Evolutionary conservation across 495 filamentous ascomycete species (phyloP).

Genomic region (Neurospora africana): DNA sequence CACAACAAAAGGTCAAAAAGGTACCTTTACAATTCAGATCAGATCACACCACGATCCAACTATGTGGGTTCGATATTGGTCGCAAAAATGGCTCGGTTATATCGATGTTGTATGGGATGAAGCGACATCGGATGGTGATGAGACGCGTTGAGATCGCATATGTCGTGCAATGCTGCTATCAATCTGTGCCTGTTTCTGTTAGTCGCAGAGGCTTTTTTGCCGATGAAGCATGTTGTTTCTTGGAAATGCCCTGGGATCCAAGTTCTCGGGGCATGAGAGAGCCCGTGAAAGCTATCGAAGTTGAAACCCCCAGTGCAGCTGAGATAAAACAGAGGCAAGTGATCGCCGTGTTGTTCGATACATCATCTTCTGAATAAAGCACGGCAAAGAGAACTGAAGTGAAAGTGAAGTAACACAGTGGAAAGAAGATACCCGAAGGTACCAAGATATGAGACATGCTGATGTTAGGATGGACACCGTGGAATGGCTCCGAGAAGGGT

Average conservation of each 20-base stretch:
- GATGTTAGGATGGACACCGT: neutral
- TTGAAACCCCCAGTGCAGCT: neutral
- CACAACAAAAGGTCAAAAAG: neutral
- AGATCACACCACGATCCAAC: neutral
- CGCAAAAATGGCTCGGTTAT: neutral
- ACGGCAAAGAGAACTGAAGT: neutral
- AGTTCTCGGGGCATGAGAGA: neutral
- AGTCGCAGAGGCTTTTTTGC: neutral
- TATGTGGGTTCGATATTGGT: neutral
- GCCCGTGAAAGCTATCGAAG: neutral
- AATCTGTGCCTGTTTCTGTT: neutral
- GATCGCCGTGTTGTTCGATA: neutral
- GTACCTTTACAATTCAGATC: neutral
- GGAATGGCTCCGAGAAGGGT: neutral
- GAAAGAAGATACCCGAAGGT: neutral
- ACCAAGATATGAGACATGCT: neutral
- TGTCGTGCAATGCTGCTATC: neutral
- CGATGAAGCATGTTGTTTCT: neutral
- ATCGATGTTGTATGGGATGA: neutral
- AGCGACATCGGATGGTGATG: neutral
- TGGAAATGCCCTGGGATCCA: neutral
- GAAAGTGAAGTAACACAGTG: neutral
- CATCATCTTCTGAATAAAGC: neutral
- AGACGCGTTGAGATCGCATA: neutral
- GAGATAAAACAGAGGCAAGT: neutral